Base-by-base conservation (phyloP, 2,329 filamentous ascomycete species). In the Pseudopithomyces maydicus region DNA sequence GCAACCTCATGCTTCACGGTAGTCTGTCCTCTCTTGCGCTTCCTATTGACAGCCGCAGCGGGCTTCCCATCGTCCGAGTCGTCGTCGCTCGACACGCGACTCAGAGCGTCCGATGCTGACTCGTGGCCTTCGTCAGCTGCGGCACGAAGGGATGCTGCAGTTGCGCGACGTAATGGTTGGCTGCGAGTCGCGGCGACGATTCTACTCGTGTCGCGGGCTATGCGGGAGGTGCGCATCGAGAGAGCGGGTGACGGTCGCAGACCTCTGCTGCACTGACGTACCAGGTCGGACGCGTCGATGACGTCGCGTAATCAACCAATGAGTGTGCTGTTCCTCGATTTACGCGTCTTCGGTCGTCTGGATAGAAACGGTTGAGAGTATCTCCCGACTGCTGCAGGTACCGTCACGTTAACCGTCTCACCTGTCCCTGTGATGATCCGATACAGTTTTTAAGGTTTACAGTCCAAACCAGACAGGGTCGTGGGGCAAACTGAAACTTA, bases 21-120 rank as follows among this genome's bases (percentile, higher is more conserved):
- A 63, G 71, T 67, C 55, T 69, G 54, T 17, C 70, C 77, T 57
- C 79, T 77, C 65, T 83, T 86, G 36, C 81, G 80, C 67, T 85
- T 86, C 61, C 59, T 67, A 8, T 8, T 29, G 5, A 5, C 26
- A 33, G 55, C 60, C 38, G 53, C 52, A 17, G 44, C 59, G 35
- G 58, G 43, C 23, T 58, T 62, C 19, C 65, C 62, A 19, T 38
- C 57, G 35, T 73, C 71, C 20, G 69, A 71, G 19, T 54, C 62
- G 19, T 59, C 65, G 6, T 69, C 66, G 33, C 63, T 57, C 4
- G 71, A 69, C 41, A 61, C 66, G 19, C 72, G 72, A 52, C 71
- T 75, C 52, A 74, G 49, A 20, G 46, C 15, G 39, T 39, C 50
- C 46, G 15, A 29, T 42, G 32, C 60, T 68, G 60, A 61, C 47